Base-by-base conservation (phyloP, 805 yeast genomes). In the Naumovozyma baii region DNA sequence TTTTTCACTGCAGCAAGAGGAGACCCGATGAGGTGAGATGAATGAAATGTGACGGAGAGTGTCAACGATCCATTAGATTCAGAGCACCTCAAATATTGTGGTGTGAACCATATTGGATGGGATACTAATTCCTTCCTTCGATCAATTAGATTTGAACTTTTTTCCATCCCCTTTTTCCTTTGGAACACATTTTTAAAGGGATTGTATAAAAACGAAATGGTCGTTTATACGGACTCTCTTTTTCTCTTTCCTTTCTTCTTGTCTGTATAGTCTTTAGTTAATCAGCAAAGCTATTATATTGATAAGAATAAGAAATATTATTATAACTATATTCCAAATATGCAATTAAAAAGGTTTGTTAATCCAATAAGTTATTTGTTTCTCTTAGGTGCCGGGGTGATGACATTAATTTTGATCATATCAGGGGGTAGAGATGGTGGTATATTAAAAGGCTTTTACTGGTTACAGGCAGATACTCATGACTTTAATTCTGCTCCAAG, bases 391-490 rank as follows among this genome's bases (percentile, higher is more conserved):
- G 71, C 82, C 8, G 60, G 68, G 20, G 55, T 79, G 39, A 62
- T 76, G 30, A 64, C 78, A 41, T 69, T 85, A 47, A 76, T 87
- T 52, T 68, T 78, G 40, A 64, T 84, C 18, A 69, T 86, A 31
- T 74, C 80, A 18, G 95, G 95, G 38, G 68, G 69, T 12, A 67
- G 75, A 15, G 61, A 70, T 13, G 53, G 62, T 31, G 69, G 75
- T 33, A 74, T 81, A 4, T 58, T 85, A 52, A 72, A 74, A 52
- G 63, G 69, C 43, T 82, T 85, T 62, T 87, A 81, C 65, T 86
- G 92, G 88, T 55, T 88, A 32, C 68, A 76, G 54, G 94, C 86
- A 19, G 80, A 78, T 52, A 86, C 95, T 37, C 55, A 73, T 3
- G 63, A 58, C 31, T 73, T 80, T 42, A 52, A 61, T 15, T 57